Conservation (phyloP, 1,284 basidiomycete species). For the Ganoderma multipileum region DNA sequence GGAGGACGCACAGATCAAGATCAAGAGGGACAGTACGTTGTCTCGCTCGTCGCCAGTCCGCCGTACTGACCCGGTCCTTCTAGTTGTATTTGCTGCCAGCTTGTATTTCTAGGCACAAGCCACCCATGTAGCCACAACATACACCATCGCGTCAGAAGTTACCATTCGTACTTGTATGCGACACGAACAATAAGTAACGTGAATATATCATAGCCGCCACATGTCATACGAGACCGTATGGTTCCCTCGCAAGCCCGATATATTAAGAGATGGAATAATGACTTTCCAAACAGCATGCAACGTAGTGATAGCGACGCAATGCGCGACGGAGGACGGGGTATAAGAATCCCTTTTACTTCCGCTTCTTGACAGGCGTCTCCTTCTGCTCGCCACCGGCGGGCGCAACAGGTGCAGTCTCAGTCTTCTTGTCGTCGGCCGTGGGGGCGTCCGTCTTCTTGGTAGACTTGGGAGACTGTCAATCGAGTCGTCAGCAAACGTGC, state of each 20-base stretch:
- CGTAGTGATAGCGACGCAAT: conserved; percentile 28
- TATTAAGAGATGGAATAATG: conserved; percentile 33
- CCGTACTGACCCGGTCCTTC: conserved; percentile 7
- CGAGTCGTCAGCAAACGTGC: conserved; percentile 12
- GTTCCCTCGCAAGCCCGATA: conserved; percentile 38
- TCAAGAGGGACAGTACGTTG: conserved; percentile 91
- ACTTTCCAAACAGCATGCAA: conserved; percentile 36
- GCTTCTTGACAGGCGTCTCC: conserved; percentile 64
- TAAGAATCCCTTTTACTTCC: conserved; percentile 45
- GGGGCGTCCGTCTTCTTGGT: conserved; percentile 78
- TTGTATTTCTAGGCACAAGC: conserved; percentile 73
- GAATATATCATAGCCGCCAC: background rate
- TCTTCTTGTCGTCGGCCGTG: conserved; percentile 69
- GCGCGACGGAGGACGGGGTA: conserved; percentile 21
- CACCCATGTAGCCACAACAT: background rate
- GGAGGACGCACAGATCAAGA: conserved; percentile 93
- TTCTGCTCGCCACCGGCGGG: conserved; percentile 73
- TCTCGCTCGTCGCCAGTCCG: background rate
- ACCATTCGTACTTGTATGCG: background rate
- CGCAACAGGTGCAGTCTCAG: conserved; percentile 67
- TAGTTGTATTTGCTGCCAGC: conserved; percentile 88
- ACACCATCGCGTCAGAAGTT: background rate
- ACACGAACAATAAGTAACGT: background rate
- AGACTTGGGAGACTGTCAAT: conserved; percentile 57
- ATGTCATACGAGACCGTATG: conserved; percentile 3